Evolutionary conservation across 371 early-diverging fungal species (phyloP), one percentile per base, ranked within the genome.

Genomic region (Apophysomyces elegans): DNA sequence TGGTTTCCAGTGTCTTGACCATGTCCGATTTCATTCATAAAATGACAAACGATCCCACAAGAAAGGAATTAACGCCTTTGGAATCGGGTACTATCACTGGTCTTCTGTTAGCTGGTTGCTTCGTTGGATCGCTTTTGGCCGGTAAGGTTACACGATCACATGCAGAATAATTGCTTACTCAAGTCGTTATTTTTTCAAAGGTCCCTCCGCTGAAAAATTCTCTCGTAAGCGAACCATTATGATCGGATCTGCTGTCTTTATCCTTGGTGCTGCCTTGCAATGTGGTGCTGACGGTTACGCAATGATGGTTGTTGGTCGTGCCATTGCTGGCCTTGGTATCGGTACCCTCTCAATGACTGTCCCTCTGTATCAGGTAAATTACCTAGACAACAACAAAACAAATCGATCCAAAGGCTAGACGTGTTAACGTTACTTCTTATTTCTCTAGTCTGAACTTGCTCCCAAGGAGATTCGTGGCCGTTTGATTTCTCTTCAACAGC

Each of bases 251-350:
- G 41, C 62, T 50, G 68, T 82, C 56, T 79, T 79, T 50, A 65
- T 70, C 46, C 36, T 78, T 46, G 83, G 83, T 64, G 79, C 76
- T 64, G 76, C 72, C 38, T 11, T 82, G 38, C 93, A 93, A 72
- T 77, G 85, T 26, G 84, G 76, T 47, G 71, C 90, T 32, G 61
- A 58, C 37, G 69, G 74, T 57, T 78, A 83, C 58, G 85, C 72
- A 37, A 74, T 85, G 78, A 84, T 92, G 66, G 68, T 86, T 38
- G 76, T 62, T 57, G 94, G 92, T 37, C 88, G 96, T 44, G 81
- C 88, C 47, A 64, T 94, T 43, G 84, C 85, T 59, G 96, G 96
- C 65, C 66, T 95, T 7, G 92, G 89, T 65, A 83, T 93, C 41
- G 97, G 97, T 74, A 77, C 88, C 54, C 74, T 91, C 32, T 93